Evolutionary conservation across 2,329 filamentous ascomycete species (phyloP).

Genomic region (Alternaria sp.): DNA sequence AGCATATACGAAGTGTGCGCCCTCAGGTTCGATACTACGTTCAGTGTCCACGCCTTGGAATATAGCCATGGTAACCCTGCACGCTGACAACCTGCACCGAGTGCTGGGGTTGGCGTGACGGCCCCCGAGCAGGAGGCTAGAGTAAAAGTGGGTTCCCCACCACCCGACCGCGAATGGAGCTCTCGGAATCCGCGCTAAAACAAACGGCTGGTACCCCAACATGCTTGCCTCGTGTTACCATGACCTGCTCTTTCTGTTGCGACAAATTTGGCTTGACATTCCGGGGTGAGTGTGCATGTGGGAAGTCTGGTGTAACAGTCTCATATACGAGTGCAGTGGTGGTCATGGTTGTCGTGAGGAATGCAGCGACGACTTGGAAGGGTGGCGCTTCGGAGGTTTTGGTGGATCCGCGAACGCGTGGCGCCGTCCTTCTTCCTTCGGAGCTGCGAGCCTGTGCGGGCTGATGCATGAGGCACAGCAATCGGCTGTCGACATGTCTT

Average conservation of each 20-base stretch:
- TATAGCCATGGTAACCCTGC: slow-evolving; percentile 9
- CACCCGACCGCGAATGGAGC: slow-evolving; percentile 25
- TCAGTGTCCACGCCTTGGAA: neutral
- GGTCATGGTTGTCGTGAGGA: neutral
- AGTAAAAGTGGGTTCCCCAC: slow-evolving; percentile 14
- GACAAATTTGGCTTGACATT: slow-evolving; percentile 7
- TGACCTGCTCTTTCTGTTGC: slow-evolving; percentile 18
- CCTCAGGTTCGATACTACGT: slow-evolving; percentile 14
- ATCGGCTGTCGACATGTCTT: slow-evolving; percentile 5
- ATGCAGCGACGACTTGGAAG: neutral
- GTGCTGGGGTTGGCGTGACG: slow-evolving; percentile 7
- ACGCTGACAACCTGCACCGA: slow-evolving; percentile 16
- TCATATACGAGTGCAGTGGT: neutral
- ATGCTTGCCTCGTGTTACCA: slow-evolving; percentile 36
- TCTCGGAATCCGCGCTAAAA: slow-evolving; percentile 28
- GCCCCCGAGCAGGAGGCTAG: neutral
- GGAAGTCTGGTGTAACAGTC: slow-evolving; percentile 6
- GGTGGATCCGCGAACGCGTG: neutral
- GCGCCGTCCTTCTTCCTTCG: slow-evolving; percentile 6
- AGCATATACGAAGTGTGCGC: neutral
- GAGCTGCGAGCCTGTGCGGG: neutral
- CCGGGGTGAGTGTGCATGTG: slow-evolving; percentile 16
- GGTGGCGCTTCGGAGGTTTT: slow-evolving; percentile 5
- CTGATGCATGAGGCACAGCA: neutral
- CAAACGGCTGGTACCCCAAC: slow-evolving; percentile 44